Evolutionary conservation across 331 rosid genomes (phyloP).

Genomic region (Quercus tomentella): DNA sequence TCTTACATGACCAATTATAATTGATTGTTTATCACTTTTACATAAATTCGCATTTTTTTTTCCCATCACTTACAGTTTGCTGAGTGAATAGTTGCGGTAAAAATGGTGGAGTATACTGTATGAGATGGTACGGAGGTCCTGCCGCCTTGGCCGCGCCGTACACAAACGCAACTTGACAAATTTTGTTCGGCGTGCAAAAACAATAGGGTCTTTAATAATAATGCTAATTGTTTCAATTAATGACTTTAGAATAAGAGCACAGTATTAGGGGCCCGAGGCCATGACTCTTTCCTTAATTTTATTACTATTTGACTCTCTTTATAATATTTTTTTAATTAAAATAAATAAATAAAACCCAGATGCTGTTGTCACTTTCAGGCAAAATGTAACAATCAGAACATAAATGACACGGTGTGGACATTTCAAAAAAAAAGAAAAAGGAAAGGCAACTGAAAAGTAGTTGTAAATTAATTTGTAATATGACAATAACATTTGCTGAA

Average conservation of each 20-base stretch:
- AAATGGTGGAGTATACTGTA: neutral
- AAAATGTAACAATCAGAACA: no score
- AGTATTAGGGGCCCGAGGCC: conserved; percentile 84
- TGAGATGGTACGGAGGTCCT: conserved; percentile 15
- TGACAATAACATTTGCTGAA: no score
- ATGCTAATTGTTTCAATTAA: neutral
- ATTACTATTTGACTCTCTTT: conserved; percentile 2
- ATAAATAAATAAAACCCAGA: no score
- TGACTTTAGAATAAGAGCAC: neutral
- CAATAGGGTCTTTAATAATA: neutral
- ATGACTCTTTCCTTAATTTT: conserved; percentile 16
- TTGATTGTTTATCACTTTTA: accelerated
- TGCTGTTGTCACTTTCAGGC: no score
- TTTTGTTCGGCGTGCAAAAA: conserved; percentile 11
- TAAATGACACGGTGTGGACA: no score
- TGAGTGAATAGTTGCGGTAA: no score
- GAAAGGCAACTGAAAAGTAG: no score
- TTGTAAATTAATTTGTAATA: no score
- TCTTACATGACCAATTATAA: accelerated
- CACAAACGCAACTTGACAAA: conserved; percentile 30
- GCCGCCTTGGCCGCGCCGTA: conserved; percentile 47
- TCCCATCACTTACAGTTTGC: accelerated
- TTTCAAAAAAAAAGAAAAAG: no score
- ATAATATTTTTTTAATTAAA: no score
- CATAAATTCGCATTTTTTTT: accelerated